phyloP scores from a whole-genome alignment of 2,329 filamentous ascomycete genomes.

The Calonectria multiphialidica region DNA sequence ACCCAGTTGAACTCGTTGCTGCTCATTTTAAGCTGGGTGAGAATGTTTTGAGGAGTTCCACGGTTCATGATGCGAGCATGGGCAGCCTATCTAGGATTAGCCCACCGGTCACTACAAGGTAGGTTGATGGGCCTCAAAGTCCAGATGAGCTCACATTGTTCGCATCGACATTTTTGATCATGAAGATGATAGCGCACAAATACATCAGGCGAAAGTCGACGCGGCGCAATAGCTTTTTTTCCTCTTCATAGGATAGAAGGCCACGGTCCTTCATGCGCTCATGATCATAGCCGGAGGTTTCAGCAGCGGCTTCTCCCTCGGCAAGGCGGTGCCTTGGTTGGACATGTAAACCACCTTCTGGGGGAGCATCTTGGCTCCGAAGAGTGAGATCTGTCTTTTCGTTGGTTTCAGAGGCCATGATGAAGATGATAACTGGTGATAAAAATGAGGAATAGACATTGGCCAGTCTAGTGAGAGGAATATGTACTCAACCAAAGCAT shows the following conservation, averaged over 20 bases:
- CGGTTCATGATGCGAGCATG: not conserved
- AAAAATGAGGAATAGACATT: not conserved
- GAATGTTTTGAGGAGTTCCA: not conserved
- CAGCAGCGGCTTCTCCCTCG: not conserved
- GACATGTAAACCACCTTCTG: not conserved
- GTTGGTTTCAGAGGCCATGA: not conserved
- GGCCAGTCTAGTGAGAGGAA: not conserved
- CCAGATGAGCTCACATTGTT: not conserved
- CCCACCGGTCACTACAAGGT: not conserved
- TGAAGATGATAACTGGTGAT: not conserved
- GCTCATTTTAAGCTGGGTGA: not conserved
- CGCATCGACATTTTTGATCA: not conserved
- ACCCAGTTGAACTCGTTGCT: not conserved
- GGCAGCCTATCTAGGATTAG: not conserved
- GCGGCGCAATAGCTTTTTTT: not conserved
- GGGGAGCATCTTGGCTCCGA: not conserved
- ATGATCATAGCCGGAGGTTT: not conserved
- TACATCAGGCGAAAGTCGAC: not conserved
- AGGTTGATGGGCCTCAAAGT: not conserved
- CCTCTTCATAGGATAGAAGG: not conserved
- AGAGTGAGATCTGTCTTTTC: not conserved
- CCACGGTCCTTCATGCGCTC: not conserved
- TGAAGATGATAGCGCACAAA: not conserved
- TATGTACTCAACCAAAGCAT: not conserved
- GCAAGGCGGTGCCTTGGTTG: not conserved